A percentile compares a stretch with the other conserved stretches of the same genome.
These are phyloP conservation scores for Millerago galiae DNA, from an alignment of 805 yeast genomes.

Conservation along the genomic window DNA sequence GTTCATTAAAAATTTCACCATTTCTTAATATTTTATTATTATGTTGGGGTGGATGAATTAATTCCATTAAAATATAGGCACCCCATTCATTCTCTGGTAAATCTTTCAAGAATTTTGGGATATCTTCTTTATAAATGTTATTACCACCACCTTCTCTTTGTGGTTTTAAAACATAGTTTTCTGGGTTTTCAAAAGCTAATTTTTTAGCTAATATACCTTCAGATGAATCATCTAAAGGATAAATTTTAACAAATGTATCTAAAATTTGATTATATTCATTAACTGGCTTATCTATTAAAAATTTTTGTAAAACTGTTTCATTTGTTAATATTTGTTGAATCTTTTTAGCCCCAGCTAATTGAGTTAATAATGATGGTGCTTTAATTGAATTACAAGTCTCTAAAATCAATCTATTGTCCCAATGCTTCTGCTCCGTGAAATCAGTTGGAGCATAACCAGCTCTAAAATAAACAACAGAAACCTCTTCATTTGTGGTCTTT, in stretches of 20 bases:
- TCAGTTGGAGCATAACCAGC: slow-evolving; percentile 86
- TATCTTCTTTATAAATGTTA: slow-evolving; percentile 81
- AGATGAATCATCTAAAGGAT: slow-evolving; percentile 72
- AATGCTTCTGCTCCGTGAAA: slow-evolving; percentile 56
- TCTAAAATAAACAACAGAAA: slow-evolving; percentile 86
- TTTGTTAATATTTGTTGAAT: slow-evolving; percentile 83
- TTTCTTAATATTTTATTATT: slow-evolving; percentile 67
- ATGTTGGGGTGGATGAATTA: slow-evolving; percentile 71
- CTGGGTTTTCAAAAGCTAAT: slow-evolving; percentile 63
- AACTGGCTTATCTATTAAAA: slow-evolving; percentile 30
- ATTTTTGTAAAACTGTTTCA: slow-evolving; percentile 38
- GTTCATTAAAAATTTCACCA: slow-evolving; percentile 56
- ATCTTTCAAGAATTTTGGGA: slow-evolving; percentile 60
- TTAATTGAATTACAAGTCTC: slow-evolving; percentile 80
- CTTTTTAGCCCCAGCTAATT: slow-evolving; percentile 89
- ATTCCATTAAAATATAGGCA: slow-evolving; percentile 89
- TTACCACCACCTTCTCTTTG: slow-evolving; percentile 99
- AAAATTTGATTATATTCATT: slow-evolving; percentile 28
- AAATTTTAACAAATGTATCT: slow-evolving; percentile 74
- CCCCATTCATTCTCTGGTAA: slow-evolving; percentile 73
- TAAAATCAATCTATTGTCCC: slow-evolving; percentile 70
- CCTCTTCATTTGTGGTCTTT: slow-evolving; percentile 54
- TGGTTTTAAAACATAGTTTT: slow-evolving; percentile 81
- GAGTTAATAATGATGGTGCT: slow-evolving; percentile 86
- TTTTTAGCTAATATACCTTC: slow-evolving; percentile 57